Evolutionary conservation across 106 monocot species (phyloP).

Genomic region (Allium fistulosum): DNA sequence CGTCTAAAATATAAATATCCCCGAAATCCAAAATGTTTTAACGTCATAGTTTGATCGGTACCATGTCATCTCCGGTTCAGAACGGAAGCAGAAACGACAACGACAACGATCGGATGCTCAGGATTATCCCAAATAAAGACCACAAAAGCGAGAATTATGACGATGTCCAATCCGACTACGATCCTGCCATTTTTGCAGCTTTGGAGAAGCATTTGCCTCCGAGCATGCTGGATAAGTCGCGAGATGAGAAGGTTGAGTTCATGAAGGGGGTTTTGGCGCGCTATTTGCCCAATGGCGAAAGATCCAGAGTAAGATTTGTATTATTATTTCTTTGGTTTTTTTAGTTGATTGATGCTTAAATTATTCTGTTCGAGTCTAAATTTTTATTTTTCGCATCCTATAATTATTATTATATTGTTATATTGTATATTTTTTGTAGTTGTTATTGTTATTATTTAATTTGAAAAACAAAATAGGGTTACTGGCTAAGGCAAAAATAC

Average conservation of each 20-base stretch:
- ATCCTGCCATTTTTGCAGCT: constrained; percentile 65
- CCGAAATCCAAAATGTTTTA: not conserved
- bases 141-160: constrained; percentile 82
- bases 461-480: too few species aligned
- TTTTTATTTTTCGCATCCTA: too few species aligned
- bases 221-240: constrained; percentile 55
- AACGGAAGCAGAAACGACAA: constrained; percentile 1
- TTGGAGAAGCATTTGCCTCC: constrained; percentile 94
- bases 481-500: too few species aligned
- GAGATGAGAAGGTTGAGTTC: constrained; percentile 65
- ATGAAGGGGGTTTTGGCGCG: constrained; percentile 78
- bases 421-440: too few species aligned
- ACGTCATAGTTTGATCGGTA: constrained; percentile 2
- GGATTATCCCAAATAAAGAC: constrained; percentile 81
- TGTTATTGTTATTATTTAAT: too few species aligned
- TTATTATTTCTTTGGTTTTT: not conserved
- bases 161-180: constrained; percentile 65
- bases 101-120: constrained; percentile 61
- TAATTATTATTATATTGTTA: too few species aligned
- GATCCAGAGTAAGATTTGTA: constrained; percentile 43
- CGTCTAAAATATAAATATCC: not conserved
- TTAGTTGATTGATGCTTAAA: not conserved
- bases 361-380: not conserved
- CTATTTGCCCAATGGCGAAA: constrained; percentile 78
- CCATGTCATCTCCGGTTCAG: not conserved